Percentiles rank a stretch among this genome's conserved stretches.
phyloP scores from a whole-genome alignment of 176 grass and related monocot genomes.

The Lolium rigidum region DNA sequence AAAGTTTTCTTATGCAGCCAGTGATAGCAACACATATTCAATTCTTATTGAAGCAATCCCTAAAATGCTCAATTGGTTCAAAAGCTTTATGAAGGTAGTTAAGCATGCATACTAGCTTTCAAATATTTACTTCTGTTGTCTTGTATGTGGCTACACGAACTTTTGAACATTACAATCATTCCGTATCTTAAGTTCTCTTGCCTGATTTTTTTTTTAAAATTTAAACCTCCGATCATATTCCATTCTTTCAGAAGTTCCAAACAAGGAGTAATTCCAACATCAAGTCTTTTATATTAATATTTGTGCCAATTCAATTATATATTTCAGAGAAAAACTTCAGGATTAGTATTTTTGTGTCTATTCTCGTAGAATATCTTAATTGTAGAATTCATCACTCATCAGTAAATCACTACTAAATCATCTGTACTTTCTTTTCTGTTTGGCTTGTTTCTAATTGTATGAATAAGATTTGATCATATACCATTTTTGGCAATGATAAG shows the following conservation, averaged over 20 bases:
- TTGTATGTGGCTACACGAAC: constrained; percentile 30
- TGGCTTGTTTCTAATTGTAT: constrained; percentile 22
- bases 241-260: neutral
- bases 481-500: constrained; percentile 39
- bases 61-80: constrained; percentile 80
- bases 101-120: constrained; percentile 10
- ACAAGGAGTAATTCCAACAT: neutral
- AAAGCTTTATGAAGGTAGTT: constrained; percentile 66
- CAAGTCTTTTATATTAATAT: neutral
- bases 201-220: constrained; percentile 11
- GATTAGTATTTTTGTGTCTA: constrained; percentile 15
- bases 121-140: constrained; percentile 8
- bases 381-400: neutral
- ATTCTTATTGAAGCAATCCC: constrained; percentile 76
- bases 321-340: neutral
- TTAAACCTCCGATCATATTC: constrained; percentile 2
- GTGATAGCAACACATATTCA: constrained; percentile 61
- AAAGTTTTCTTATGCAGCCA: constrained; percentile 55
- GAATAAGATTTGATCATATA: constrained; percentile 1
- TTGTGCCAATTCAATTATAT: neutral
- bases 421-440: neutral
- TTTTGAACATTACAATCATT: neutral
- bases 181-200: constrained; percentile 1
- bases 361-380: neutral
- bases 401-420: constrained; percentile 1